Base-by-base conservation (phyloP, 176 grass and related monocot genomes). In the Pontederia crassipes region DNA sequence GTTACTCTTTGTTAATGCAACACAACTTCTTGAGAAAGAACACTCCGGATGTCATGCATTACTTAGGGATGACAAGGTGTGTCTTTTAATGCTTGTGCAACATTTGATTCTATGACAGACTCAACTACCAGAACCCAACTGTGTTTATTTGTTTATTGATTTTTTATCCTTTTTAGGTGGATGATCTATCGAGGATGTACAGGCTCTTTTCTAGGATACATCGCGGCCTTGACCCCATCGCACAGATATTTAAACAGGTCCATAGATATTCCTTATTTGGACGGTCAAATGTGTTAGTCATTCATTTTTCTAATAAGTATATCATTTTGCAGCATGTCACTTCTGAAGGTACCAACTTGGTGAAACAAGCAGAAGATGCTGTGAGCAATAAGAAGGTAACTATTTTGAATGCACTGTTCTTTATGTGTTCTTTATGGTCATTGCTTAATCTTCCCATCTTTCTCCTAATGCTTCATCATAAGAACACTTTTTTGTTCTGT, bases 1-100 rank as follows among this genome's bases (percentile, higher is more conserved):
- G 54, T 80, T 96, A 66, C 86, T 96, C 52, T 82, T 78, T 46
- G 81, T 70, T 58, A 79, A 96, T 87, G 83, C 83, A 78, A 96
- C 64, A 53, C 91, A 79, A 18, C 81, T 90, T 65, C 75, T 96
- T 54, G 86, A 87, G 61, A 95, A 90, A 54, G 91, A 96, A 26
- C 83, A 96, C 74, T 96, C 91, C 60, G 86, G 91, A 55, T 96
- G 83, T 62, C 80, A 72, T 82, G 91, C 84, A 55, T 79, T 96
- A 77, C 91, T 96, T 70, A 72, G 63, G 50, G 91, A 96, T 82
- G 86, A 96, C 13, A 96, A 96, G 80, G 91, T 96, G 78, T 58
- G 11, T 56, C 10, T n/a, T 56, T 56, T 1, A 2, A 20, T 10
- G 3, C 20, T 9, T 10, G 17, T n/a, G 17, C 54, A 56, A 18